Evolutionary conservation across 441 rosid species (phyloP), one percentile per base, ranked within the genome.

Genomic region (Mallotus japonicus): DNA sequence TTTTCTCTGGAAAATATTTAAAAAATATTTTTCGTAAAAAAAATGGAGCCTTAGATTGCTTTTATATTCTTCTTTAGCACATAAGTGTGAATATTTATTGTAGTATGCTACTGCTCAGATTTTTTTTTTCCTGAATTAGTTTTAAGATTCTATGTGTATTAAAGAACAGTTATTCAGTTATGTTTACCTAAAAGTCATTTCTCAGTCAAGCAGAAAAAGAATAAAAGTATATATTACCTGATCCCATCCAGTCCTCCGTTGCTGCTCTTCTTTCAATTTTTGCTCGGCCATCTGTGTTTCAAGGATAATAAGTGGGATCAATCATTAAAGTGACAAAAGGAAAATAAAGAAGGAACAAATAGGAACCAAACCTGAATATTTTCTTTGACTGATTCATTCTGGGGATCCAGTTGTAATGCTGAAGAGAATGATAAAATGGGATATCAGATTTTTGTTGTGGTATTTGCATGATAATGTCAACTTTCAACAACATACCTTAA

Each of bases 331-430:
- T 53, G 59, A 32, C 67, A 37, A 17, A 8, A 62, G 28, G 40
- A 57, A 40, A 22, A 16, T 3, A 32, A 32, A 63, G n/a, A 5
- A 53, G 8, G 34, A 8, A 65, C 65, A 71, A 17, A 70, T 53
- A 60, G 59, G 49, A 72, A 77, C 85, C 70, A 62, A 67, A 91
- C 97, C 97, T 73, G 83, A 76, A 91, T 88, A 71, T 91, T 91
- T 82, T 87, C 96, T 81, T 85, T 90, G 67, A 91, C 85, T 34
- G 87, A 77, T 82, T 86, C 91, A 62, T 88, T 91, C 71, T 83
- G 72, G 14, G 97, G 97, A 82, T 93, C 96, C 83, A 91, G 71
- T 75, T 78, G 86, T 89, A 91, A 83, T 71, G 95, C 97, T 91
- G 92, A 75, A 87, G 14, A 71, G 64, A 66, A 77, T 70, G n/a